These are phyloP conservation scores for Fusarium stilboides DNA, from an alignment of 2,329 filamentous ascomycete species.

Conservation along the genomic window DNA sequence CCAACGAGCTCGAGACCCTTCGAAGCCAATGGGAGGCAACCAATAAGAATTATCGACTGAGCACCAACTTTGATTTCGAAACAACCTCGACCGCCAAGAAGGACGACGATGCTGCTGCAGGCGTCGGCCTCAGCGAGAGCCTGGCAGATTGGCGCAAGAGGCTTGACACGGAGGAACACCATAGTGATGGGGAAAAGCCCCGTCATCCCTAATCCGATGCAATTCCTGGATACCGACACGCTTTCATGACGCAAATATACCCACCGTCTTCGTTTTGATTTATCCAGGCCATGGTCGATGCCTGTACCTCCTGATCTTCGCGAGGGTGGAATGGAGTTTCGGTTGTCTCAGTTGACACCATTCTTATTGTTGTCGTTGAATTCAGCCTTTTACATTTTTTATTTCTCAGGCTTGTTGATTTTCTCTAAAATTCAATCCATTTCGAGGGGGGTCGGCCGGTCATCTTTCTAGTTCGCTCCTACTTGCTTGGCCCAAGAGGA, in stretches of 20 bases:
- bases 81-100: constrained; percentile 57
- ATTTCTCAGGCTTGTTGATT: constrained; percentile 31
- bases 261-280: constrained; percentile 48
- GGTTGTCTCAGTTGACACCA: constrained; percentile 37
- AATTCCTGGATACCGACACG: constrained; percentile 49
- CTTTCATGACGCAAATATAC: constrained; percentile 55
- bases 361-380: constrained; percentile 35
- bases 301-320: constrained; percentile 48
- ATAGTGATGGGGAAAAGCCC: constrained; percentile 50
- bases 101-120: constrained; percentile 59
- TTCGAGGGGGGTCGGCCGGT: constrained; percentile 19
- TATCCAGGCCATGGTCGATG: constrained; percentile 40
- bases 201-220: constrained; percentile 46
- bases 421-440: constrained; percentile 31
- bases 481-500: constrained; percentile 29
- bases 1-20: constrained; percentile 91
- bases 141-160: constrained; percentile 86
- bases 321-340: constrained; percentile 50
- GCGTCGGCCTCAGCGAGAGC: constrained; percentile 75
- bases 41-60: constrained; percentile 94
- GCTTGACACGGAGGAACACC: constrained; percentile 71
- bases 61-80: constrained; percentile 91
- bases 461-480: constrained; percentile 7
- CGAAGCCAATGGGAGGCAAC: constrained; percentile 95
- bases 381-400: constrained; percentile 34